Conservation (phyloP, 306 rosid species). For the Cyclanthera cordifolia region DNA sequence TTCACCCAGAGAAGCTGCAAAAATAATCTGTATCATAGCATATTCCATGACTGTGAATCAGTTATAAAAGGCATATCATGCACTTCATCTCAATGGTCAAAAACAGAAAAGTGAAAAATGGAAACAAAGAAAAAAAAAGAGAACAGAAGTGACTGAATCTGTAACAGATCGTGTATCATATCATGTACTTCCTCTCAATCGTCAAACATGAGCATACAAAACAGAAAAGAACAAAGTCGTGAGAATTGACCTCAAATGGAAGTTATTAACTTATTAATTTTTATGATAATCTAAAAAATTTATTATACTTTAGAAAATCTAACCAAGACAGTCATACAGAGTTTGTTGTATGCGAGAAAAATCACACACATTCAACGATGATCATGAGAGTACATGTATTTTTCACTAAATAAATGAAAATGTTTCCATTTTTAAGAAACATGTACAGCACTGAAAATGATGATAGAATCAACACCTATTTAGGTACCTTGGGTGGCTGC, state of each 20-base stretch:
- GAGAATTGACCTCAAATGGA: background rate
- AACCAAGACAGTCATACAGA: background rate
- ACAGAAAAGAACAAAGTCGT: background rate
- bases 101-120: background rate
- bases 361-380: background rate
- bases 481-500: conserved; percentile 89
- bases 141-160: background rate
- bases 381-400: background rate
- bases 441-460: background rate
- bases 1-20: conserved; percentile 95
- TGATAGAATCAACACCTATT: background rate
- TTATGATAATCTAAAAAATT: background rate
- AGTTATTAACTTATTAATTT: too few relatives aligned
- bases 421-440: background rate
- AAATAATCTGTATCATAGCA: conserved; percentile 17
- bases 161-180: background rate
- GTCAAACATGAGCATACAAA: background rate
- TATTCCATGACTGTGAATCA: conserved; percentile 15
- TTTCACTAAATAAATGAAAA: background rate
- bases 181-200: background rate
- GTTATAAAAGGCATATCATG: conserved; percentile 6
- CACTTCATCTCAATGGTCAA: conserved; percentile 3
- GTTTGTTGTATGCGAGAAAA: background rate
- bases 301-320: background rate
- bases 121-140: background rate